Percentiles rank a stretch among this genome's conserved stretches.
These are phyloP conservation scores for Geotrichum fermentans DNA, from an alignment of 1,139 yeast species.

Conservation along the genomic window DNA sequence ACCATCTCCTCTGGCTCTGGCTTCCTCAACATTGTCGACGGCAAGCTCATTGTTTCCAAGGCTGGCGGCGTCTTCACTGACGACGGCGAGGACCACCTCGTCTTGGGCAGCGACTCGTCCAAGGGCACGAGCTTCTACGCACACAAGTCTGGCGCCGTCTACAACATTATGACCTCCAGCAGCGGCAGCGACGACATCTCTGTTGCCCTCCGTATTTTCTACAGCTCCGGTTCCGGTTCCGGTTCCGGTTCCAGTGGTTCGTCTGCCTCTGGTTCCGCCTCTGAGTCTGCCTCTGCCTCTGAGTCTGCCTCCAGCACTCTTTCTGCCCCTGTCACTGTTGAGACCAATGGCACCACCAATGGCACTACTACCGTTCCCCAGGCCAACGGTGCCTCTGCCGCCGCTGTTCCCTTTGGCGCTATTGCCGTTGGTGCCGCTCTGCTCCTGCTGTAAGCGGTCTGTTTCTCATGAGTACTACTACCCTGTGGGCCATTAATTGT, in stretches of 20 bases:
- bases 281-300: too few relatives aligned
- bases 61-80: neutral
- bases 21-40: conserved; percentile 5
- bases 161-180: neutral
- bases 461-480: too few relatives aligned
- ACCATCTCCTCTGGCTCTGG: neutral
- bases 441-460: conserved; percentile 5
- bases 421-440: conserved; percentile 13
- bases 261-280: neutral
- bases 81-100: conserved; percentile 5
- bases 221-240: too few relatives aligned
- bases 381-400: conserved; percentile 12
- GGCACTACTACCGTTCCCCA: neutral
- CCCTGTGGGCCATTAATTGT: too few relatives aligned
- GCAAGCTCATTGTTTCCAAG: neutral
- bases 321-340: neutral
- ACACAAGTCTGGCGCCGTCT: neutral
- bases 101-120: neutral
- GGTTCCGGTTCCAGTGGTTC: too few relatives aligned
- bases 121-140: neutral
- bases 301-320: neutral
- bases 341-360: neutral
- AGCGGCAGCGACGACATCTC: neutral
- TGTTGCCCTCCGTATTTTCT: neutral
- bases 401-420: conserved; percentile 12